A percentile compares a stretch with the other conserved stretches of the same genome.
phyloP scores from a whole-genome alignment of 225 moss, liverwort and hornwort species.

The Marchantia polymorpha region DNA sequence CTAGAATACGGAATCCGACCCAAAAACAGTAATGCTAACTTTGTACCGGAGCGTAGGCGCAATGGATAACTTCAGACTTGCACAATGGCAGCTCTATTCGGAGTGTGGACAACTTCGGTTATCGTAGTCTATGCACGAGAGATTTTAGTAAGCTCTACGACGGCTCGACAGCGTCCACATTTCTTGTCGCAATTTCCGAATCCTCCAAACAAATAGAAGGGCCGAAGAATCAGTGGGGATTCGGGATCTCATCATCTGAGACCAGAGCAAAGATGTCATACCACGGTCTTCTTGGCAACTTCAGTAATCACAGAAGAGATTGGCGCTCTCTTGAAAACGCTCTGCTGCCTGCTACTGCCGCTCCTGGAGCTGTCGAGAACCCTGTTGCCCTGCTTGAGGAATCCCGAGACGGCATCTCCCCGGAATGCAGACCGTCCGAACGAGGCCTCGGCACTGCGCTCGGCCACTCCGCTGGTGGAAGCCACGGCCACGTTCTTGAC shows the following conservation, averaged over 20 bases:
- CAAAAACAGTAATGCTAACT: not conserved
- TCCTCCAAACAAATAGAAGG: not conserved
- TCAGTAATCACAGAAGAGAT: constrained; percentile 37
- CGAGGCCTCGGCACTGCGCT: not conserved
- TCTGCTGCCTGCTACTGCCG: not conserved
- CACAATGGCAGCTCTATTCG: not conserved
- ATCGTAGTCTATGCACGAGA: not conserved
- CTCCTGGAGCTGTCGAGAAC: not conserved
- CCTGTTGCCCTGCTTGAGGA: constrained; percentile 22
- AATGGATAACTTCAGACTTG: not conserved
- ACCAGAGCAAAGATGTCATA: not conserved
- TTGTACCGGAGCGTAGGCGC: not conserved
- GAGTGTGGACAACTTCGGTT: no score
- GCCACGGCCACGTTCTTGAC: not conserved
- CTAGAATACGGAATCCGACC: not conserved
- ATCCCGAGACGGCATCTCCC: constrained; percentile 27
- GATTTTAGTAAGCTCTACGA: not conserved
- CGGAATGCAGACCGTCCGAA: constrained; percentile 22
- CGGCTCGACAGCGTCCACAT: not conserved
- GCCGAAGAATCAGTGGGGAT: not conserved
- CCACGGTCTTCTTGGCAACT: constrained; percentile 30
- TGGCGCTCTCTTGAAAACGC: constrained; percentile 2
- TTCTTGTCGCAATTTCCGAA: not conserved
- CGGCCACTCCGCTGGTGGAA: not conserved
- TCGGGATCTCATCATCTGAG: not conserved